Conservation (phyloP, 2,329 filamentous ascomycete genomes). For the Penicillium sp. region DNA sequence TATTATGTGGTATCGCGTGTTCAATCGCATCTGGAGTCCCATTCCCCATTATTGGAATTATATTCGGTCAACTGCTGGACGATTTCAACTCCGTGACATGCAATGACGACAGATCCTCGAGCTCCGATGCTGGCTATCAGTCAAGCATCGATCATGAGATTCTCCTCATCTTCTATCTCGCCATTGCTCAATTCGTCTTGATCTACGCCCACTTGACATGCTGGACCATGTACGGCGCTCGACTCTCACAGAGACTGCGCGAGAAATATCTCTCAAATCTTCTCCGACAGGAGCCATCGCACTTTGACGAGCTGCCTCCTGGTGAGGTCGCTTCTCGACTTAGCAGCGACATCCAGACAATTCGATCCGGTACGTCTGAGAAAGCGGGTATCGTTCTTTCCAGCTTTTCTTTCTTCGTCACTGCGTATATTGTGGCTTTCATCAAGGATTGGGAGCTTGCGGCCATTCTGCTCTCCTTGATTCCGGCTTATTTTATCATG, state of each 20-base stretch:
- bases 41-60: slow-evolving; percentile 41
- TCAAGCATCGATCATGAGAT: slow-evolving; percentile 52
- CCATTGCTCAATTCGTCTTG: slow-evolving; percentile 60
- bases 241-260: slow-evolving; percentile 62
- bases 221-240: slow-evolving; percentile 64
- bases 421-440: slow-evolving; percentile 66
- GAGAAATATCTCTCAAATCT: slow-evolving; percentile 60
- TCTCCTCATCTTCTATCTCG: slow-evolving; percentile 61
- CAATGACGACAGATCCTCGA: slow-evolving; percentile 5
- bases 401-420: slow-evolving; percentile 64
- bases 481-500: slow-evolving; percentile 63
- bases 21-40: slow-evolving; percentile 41
- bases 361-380: slow-evolving; percentile 67
- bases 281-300: slow-evolving; percentile 61
- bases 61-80: slow-evolving; percentile 43
- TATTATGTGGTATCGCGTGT: slow-evolving; percentile 27
- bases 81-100: slow-evolving; percentile 38
- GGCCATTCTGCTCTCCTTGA: slow-evolving; percentile 61
- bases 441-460: slow-evolving; percentile 62
- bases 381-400: slow-evolving; percentile 67
- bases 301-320: slow-evolving; percentile 62
- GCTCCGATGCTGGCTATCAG: slow-evolving; percentile 21
- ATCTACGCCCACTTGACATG: slow-evolving; percentile 65
- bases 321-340: slow-evolving; percentile 64
- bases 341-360: slow-evolving; percentile 63